Conservation (phyloP, 2,329 filamentous ascomycete genomes). For the Cladosporium sp. region DNA sequence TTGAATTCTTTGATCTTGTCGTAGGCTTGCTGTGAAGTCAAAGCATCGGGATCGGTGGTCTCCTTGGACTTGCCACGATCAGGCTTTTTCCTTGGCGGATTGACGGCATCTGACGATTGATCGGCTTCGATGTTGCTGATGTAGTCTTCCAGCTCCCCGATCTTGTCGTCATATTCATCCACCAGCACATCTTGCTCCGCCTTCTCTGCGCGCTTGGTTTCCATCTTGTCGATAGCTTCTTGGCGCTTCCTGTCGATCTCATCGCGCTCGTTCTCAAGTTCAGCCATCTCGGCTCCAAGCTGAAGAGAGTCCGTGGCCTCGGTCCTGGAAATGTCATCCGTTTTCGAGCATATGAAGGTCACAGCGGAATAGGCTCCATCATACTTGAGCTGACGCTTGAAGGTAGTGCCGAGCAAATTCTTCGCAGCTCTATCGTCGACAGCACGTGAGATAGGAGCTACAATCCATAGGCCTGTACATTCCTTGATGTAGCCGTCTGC, state of each 20-base stretch:
- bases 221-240: slow-evolving; percentile 21
- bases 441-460: slow-evolving; percentile 58
- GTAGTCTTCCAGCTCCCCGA: slow-evolving; percentile 34
- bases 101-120: slow-evolving; percentile 40
- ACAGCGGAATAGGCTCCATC: slow-evolving; percentile 52
- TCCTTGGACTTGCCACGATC: no score
- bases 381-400: slow-evolving; percentile 57
- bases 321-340: slow-evolving; percentile 54
- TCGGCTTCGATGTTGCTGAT: slow-evolving; percentile 40
- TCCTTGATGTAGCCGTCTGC: slow-evolving; percentile 57
- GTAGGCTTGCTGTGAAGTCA: slow-evolving; percentile 39
- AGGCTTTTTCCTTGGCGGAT: slow-evolving; percentile 38
- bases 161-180: slow-evolving; percentile 36
- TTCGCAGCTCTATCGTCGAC: slow-evolving; percentile 59
- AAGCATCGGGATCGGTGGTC: slow-evolving; percentile 19
- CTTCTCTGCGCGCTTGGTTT: slow-evolving; percentile 32
- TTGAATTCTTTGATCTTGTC: slow-evolving; percentile 43
- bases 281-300: slow-evolving; percentile 31
- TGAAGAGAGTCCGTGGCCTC: slow-evolving; percentile 41
- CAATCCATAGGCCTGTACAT: slow-evolving; percentile 58
- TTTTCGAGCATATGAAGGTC: slow-evolving; percentile 61
- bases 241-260: slow-evolving; percentile 22
- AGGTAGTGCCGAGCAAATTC: slow-evolving; percentile 52
- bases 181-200: slow-evolving; percentile 31
- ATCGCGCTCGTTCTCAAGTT: slow-evolving; percentile 24